Base-by-base conservation (phyloP, 2,329 filamentous ascomycete species). In the Cercospora berteroae region DNA sequence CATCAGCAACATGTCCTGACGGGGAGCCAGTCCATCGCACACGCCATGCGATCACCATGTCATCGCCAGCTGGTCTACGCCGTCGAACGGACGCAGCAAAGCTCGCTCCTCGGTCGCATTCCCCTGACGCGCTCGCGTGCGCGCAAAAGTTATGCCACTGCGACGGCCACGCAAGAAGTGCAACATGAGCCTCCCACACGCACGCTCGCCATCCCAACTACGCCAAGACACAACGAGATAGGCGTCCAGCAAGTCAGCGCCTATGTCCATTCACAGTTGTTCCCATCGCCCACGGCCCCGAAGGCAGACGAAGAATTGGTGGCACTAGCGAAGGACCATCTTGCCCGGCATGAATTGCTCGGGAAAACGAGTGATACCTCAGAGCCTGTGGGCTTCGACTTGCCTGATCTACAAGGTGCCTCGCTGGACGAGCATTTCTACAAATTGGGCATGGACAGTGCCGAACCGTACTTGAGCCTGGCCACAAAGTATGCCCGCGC, bases 361-460 rank as follows among this genome's bases (percentile, higher is more conserved):
- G 95, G 93, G 42, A 98, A 97, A 83, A 96, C 93, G 71, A 93
- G 91, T 74, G 93, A 96, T 79, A 87, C 87, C 60, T 78, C 78
- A 4, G 78, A 79, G 59, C 92, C 95, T 0, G 89, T 99, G 75
- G 91, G 88, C 10, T 97, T 99, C 78, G 89, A 97, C 74, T 82
- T 98, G 3, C 95, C 95, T 0, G 79, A 83, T 1, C 84, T 99
- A 1, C 90, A 93, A 68, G 95, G 95, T 13, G 78, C 85, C 31
- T 92, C 90, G 0, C 83, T 99, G 10, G 95, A 99, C 78, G 94
- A 98, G 77, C 96, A 99, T 80, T 99, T 99, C 76, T 85, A 93
- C 81, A 93, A 88, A 77, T 86, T 99, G 9, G 96, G 94, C 25
- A 85, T 90, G 77, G 93, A 97, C 77, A 89, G 90, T 52, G 92